Conservation (phyloP, 805 yeast genomes). For the Schwanniomyces sp. region DNA sequence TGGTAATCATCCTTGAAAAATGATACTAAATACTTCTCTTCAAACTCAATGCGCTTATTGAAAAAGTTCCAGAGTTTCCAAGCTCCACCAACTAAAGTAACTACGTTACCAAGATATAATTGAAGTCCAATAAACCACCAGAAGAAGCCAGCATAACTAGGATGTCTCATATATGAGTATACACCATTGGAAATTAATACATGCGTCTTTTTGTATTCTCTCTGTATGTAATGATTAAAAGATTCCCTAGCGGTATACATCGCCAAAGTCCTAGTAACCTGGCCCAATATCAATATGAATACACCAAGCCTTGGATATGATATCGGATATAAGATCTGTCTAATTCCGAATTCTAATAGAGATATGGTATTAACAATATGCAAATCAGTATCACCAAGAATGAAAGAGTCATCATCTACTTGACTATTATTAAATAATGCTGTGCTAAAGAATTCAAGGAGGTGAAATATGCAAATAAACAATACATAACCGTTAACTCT, state of each 20-base stretch:
- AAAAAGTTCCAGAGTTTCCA: constrained; percentile 71
- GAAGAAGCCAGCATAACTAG: constrained; percentile 87
- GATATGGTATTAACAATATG: constrained; percentile 20
- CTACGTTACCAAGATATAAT: constrained; percentile 63
- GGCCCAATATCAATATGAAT: constrained; percentile 56
- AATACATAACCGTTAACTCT: constrained; percentile 44
- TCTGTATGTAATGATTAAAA: constrained; percentile 78
- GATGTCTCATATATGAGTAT: constrained; percentile 72
- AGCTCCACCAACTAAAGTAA: constrained; percentile 55
- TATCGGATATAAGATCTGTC: background rate
- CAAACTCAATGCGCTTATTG: constrained; percentile 61
- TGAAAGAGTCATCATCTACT: constrained; percentile 60
- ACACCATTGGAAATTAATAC: constrained; percentile 71
- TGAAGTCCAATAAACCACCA: constrained; percentile 94
- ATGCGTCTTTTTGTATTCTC: constrained; percentile 54
- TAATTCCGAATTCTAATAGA: constrained; percentile 12
- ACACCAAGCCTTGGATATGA: constrained; percentile 46
- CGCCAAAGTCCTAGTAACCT: constrained; percentile 64
- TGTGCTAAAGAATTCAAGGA: constrained; percentile 79
- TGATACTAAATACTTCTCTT: constrained; percentile 60
- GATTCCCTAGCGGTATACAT: constrained; percentile 88
- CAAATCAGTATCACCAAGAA: constrained; percentile 31
- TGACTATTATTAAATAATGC: constrained; percentile 68
- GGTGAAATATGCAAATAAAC: constrained; percentile 65
- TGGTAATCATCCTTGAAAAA: constrained; percentile 75